Base-by-base conservation (phyloP, 208 protist species). In the Porcisia hertigi region DNA sequence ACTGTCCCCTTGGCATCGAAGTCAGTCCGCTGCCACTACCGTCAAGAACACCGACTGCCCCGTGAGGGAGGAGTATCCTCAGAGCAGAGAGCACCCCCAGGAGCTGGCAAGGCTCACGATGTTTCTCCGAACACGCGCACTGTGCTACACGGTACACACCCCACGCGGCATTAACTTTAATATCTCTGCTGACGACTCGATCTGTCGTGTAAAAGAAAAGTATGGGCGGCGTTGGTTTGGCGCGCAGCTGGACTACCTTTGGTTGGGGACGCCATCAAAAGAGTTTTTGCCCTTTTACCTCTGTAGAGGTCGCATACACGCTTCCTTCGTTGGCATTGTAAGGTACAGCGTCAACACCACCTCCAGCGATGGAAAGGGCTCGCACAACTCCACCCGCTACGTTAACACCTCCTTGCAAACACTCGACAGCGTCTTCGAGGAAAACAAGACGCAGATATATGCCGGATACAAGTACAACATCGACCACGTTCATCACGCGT, bases 391-490 rank as follows among this genome's bases (percentile, higher is more conserved):
- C 25, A 86, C 83, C 0, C 77, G 73, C 14, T 78, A 88, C 47
- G 59, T 88, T 18, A 70, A 58, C 14, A 94, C 89, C 34, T 55
- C 62, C 14, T 89, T 86, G 52, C 90, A 91, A 76, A 53, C 69
- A 6, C 74, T 97, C 20, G 69, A 90, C 41, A 95, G 77, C 53
- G 79, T 82, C 45, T 97, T 97, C 71, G 80, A 88, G 7, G 79
- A 86, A 41, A 93, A 94, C 66, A 82, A 80, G 60, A 96, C 92
- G 45, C 93, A 97, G 77, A 82, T 94, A 45, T 97, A 97, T 81
- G 93, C 88, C 0, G 93, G 93, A 2, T 97, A 95, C 84, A 97
- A 97, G 87, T 97, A 97, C 84, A 95, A 96, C 79, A 92, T 94
- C 77, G 45, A 34, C 62, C 87, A 97, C 80, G 85, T 96, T 3